Evolutionary conservation across 768 basidiomycete species (phyloP).

Genomic region (Tylopilus plumbeoviolaceoides): DNA sequence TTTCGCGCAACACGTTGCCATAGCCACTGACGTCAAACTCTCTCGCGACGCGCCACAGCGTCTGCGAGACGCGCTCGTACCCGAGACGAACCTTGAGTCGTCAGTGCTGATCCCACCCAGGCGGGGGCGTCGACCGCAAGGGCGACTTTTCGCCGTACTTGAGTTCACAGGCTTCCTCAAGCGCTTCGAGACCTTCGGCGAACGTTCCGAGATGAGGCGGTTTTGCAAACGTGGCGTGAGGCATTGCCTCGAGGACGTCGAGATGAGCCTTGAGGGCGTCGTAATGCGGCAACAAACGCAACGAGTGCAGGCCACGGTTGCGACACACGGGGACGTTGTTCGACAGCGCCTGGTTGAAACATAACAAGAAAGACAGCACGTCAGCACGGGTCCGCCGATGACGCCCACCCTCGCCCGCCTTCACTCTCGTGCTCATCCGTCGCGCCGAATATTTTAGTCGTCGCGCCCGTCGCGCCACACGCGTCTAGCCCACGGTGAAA

Average conservation of each 20-base stretch:
- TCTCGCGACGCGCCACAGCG: conserved; percentile 64
- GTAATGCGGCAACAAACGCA: conserved; percentile 58
- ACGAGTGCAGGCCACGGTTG: conserved; percentile 62
- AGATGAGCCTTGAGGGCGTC: conserved; percentile 59
- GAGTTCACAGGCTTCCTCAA: conserved; percentile 62
- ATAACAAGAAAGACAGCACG: neutral
- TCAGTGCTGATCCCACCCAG: conserved; percentile 57
- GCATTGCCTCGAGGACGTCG: conserved; percentile 55
- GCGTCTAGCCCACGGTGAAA: too few relatives aligned
- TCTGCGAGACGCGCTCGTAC: conserved; percentile 59
- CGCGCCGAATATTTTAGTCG: too few relatives aligned
- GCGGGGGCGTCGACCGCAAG: conserved; percentile 28
- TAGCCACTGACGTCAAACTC: conserved; percentile 75
- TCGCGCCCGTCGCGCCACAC: too few relatives aligned
- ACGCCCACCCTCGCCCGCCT: too few relatives aligned
- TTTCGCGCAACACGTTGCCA: conserved; percentile 61
- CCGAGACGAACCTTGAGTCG: conserved; percentile 54
- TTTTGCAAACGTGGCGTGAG: conserved; percentile 55
- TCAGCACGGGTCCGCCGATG: neutral
- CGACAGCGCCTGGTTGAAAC: conserved; percentile 51
- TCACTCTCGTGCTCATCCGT: too few relatives aligned
- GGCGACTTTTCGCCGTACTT: conserved; percentile 44
- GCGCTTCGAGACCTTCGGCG: conserved; percentile 51
- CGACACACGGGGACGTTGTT: conserved; percentile 65
- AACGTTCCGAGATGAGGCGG: conserved; percentile 62